Conservation (phyloP, 768 basidiomycete species). For the Pluteus cervinus region DNA sequence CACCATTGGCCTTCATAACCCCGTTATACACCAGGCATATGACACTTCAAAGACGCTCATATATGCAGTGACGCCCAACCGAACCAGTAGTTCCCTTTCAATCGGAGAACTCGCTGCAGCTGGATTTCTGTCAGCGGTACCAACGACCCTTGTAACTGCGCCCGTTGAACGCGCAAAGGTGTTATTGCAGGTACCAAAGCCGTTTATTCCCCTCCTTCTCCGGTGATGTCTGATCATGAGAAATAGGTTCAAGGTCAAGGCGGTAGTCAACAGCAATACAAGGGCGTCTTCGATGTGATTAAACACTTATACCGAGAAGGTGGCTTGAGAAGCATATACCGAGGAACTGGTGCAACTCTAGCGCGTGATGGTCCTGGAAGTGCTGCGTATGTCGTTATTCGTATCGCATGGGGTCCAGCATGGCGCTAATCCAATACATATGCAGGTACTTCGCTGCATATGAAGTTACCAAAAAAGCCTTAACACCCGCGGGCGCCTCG, state of each 20-base stretch:
- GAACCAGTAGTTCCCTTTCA: conserved; percentile 56
- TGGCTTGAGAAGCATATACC: conserved; percentile 84
- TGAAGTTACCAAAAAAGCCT: conserved; percentile 82
- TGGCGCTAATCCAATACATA: neutral
- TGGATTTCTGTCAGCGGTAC: conserved; percentile 91
- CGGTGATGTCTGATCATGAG: conserved; percentile 8
- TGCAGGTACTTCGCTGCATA: conserved; percentile 94
- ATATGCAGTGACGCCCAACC: conserved; percentile 69
- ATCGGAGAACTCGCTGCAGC: conserved; percentile 82
- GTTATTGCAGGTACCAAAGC: conserved; percentile 65
- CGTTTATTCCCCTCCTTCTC: neutral
- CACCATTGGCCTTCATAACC: conserved; percentile 1
- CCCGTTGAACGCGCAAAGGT: conserved; percentile 98
- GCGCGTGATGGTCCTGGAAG: conserved; percentile 95
- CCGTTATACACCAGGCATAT: conserved; percentile 59
- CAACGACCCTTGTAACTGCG: conserved; percentile 87
- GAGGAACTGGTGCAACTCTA: conserved; percentile 90
- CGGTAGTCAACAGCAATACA: conserved; percentile 65
- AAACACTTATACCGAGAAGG: conserved; percentile 90
- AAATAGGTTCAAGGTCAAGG: conserved; percentile 86
- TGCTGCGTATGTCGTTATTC: conserved; percentile 71
- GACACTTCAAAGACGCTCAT: conserved; percentile 90
- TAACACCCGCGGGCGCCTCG: conserved; percentile 79
- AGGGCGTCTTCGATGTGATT: conserved; percentile 88
- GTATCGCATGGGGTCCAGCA: neutral